phyloP scores from a whole-genome alignment of 352 stramenopile species.

The Phytophthora pluvialis region DNA sequence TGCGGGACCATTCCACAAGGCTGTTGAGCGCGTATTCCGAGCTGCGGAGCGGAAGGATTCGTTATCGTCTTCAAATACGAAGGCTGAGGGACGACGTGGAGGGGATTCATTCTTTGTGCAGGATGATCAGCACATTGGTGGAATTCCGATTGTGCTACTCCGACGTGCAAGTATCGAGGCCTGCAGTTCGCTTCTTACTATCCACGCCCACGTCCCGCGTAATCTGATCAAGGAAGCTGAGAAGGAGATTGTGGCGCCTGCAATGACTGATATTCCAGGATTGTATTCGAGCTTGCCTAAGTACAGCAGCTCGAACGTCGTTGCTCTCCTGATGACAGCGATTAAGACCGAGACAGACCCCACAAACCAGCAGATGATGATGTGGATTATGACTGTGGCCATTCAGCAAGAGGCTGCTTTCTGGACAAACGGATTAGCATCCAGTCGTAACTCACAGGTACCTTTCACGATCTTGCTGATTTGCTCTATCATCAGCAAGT shows the following conservation, averaged over 20 bases:
- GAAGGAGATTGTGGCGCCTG: conserved; percentile 60
- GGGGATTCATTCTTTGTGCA: conserved; percentile 57
- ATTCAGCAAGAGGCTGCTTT: conserved; percentile 89
- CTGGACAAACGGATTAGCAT: conserved; percentile 81
- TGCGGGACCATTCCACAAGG: conserved; percentile 80
- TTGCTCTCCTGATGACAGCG: conserved; percentile 81
- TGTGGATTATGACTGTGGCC: conserved; percentile 87
- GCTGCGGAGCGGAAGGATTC: conserved; percentile 44
- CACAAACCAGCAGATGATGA: conserved; percentile 91
- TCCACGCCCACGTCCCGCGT: conserved; percentile 82
- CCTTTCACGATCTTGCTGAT: conserved; percentile 87
- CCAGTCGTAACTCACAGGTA: conserved; percentile 85
- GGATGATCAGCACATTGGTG: conserved; percentile 74
- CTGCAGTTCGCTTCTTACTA: conserved; percentile 81
- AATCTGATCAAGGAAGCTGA: conserved; percentile 84
- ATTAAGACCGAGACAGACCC: conserved; percentile 85
- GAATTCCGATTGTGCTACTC: conserved; percentile 77
- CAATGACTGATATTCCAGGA: conserved; percentile 71
- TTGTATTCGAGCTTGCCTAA: conserved; percentile 85
- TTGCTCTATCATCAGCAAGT: conserved; percentile 86
- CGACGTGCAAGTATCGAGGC: conserved; percentile 80
- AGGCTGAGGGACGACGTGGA: conserved; percentile 47
- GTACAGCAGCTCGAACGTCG: conserved; percentile 87
- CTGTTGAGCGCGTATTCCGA: conserved; percentile 77
- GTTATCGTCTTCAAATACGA: conserved; percentile 37